phyloP scores from a whole-genome alignment of 176 grass and related monocot genomes.

The Bolboschoenus planiculmis region DNA sequence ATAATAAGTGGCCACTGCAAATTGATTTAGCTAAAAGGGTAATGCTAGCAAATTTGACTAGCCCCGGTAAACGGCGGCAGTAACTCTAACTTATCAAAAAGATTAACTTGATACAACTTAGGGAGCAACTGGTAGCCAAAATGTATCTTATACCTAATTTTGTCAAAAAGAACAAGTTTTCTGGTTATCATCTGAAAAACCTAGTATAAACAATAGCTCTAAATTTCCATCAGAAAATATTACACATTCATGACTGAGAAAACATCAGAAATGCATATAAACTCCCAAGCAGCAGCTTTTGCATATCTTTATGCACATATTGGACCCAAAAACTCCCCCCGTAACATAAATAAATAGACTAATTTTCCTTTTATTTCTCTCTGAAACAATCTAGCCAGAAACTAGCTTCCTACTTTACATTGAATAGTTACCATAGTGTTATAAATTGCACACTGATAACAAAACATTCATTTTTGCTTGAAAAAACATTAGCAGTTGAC shows the following conservation, averaged over 20 bases:
- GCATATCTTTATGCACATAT: not conserved
- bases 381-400: not conserved
- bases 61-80: too few species aligned
- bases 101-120: not conserved
- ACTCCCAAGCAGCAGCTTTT: not conserved
- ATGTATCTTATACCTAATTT: too few species aligned
- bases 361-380: not conserved
- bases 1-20: not conserved
- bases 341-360: slow-evolving; percentile 3
- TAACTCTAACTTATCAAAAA: too few species aligned
- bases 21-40: not conserved
- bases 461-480: not conserved
- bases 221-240: too few species aligned
- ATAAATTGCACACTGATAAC: not conserved
- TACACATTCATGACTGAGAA: not conserved
- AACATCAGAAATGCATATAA: not conserved
- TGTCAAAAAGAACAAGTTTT: too few species aligned
- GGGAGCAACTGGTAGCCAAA: too few species aligned
- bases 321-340: not conserved
- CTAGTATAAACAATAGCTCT: not conserved
- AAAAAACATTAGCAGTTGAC: not conserved
- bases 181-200: not conserved
- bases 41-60: not conserved
- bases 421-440: not conserved
- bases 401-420: not conserved